A percentile compares a stretch with the other conserved stretches of the same genome.
Conservation (phyloP, 257 asterid genomes). For the Plantago ovata region DNA sequence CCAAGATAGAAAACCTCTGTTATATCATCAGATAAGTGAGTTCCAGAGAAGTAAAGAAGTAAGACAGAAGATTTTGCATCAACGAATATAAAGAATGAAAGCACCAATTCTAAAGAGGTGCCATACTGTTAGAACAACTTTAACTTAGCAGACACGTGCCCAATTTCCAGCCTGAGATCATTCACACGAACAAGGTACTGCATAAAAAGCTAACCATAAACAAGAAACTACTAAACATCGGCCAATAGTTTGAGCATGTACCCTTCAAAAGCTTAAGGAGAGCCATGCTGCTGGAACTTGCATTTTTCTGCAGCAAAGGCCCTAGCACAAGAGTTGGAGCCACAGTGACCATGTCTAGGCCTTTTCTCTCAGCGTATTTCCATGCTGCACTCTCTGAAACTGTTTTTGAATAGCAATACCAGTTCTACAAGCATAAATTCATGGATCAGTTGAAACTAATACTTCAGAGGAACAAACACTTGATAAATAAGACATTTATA, state of each 20-base stretch:
- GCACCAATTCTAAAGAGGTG: too few species aligned
- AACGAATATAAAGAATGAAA: too few species aligned
- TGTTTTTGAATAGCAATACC: slow-evolving; percentile 76
- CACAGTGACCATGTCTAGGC: slow-evolving; percentile 55
- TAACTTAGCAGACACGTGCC: too few species aligned
- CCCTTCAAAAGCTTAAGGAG: slow-evolving; percentile 68
- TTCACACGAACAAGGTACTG: too few species aligned
- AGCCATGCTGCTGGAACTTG: slow-evolving; percentile 56
- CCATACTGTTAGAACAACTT: too few species aligned
- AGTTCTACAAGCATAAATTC: slow-evolving; percentile 42
- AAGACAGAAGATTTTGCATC: too few species aligned
- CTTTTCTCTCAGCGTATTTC: slow-evolving; percentile 51
- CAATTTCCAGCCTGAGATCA: too few species aligned
- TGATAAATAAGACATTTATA: too few species aligned
- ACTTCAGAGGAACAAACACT: too few species aligned
- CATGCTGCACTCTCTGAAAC: slow-evolving; percentile 66
- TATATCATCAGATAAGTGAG: background rate
- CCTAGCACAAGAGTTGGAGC: slow-evolving; percentile 62
- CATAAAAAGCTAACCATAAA: background rate
- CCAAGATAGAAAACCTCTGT: background rate
- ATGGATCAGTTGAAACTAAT: background rate
- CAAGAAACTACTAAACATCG: too few species aligned
- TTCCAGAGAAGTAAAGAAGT: background rate
- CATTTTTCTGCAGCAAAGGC: slow-evolving; percentile 56
- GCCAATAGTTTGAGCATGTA: slow-evolving; percentile 6